Evolutionary conservation across 306 rosid species (phyloP), one percentile per base, ranked within the genome.

Genomic region (Purshia tridentata): DNA sequence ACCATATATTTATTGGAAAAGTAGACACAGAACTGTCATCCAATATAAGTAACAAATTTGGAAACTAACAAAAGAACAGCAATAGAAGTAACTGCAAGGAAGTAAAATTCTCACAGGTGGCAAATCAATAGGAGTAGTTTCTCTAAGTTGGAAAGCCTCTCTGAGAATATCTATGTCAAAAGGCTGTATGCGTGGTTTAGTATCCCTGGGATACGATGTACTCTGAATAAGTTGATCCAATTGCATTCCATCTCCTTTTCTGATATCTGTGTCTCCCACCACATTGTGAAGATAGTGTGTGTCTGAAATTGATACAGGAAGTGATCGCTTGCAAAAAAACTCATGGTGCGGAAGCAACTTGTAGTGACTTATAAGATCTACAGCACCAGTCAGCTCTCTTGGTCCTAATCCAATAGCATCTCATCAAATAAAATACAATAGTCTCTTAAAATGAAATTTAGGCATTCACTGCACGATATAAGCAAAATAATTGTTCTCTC

Each of bases 241-340:
- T 70, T 95, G 98, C 97, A 95, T 91, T 72, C 97, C 97, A 72
- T 95, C 98, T 69, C 99, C 99, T 88, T 90, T 91, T 79, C 99
- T 87, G 64, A 91, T 81, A 80, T 91, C 99, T 35, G 96, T 87
- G 86, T 95, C 99, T 82, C 98, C 99, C 73, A 90, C 93, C 61
- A 90, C 89, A 77, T 87, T 87, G 78, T 90, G 89, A 72, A 90
- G 84, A 87, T 95, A 95, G 75, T 91, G 98, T 18, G 99, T 83
- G 76, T 91, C 99, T 16, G 93, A 80, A 71, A 95, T 80, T 76
- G 99, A 83, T 78, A 82, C 81, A 56, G 99, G 98, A 81, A 92
- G 97, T 47, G 96, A 81, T 70, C 86, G 84, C 91, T 95, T 91
- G 99, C 98, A 91, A 84, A 95, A 95, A 80, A 87, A 95, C 48